Percentiles rank a stretch among this genome's conserved stretches.
These are phyloP conservation scores for Saccharomyces hybrid DNA, from an alignment of 1,139 yeast genomes.

Conservation along the genomic window DNA sequence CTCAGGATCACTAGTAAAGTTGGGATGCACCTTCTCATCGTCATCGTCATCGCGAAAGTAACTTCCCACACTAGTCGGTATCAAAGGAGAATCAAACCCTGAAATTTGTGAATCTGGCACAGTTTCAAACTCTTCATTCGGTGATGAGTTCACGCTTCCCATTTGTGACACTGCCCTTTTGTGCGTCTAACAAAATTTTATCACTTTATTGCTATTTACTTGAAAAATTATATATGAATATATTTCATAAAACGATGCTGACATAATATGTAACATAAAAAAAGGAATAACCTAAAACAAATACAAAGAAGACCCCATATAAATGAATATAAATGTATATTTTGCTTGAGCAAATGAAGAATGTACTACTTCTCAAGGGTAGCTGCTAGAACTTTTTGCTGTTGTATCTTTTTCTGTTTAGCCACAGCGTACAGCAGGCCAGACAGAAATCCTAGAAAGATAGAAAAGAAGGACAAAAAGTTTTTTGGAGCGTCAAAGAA, in stretches of 20 bases:
- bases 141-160: slow-evolving; percentile 10
- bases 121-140: neutral
- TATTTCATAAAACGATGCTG: neutral
- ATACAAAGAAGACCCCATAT: neutral
- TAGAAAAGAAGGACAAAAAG: slow-evolving; percentile 82
- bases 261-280: neutral
- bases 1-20: neutral
- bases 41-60: neutral
- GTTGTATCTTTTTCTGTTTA: slow-evolving; percentile 56
- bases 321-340: neutral
- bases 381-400: slow-evolving; percentile 8
- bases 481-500: slow-evolving; percentile 93
- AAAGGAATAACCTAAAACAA: neutral
- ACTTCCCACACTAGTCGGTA: neutral
- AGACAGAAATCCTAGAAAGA: slow-evolving; percentile 83
- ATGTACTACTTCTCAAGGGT: neutral
- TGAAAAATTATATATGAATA: neutral
- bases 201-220: neutral
- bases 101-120: neutral
- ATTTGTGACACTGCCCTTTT: slow-evolving; percentile 17
- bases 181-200: neutral
- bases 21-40: neutral
- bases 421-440: slow-evolving; percentile 92
- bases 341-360: neutral
- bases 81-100: neutral